Percentiles rank a stretch among this genome's conserved stretches.
These are phyloP conservation scores for Plasmodium relictum DNA, from an alignment of 169 alveolate species.

Conservation along the genomic window DNA sequence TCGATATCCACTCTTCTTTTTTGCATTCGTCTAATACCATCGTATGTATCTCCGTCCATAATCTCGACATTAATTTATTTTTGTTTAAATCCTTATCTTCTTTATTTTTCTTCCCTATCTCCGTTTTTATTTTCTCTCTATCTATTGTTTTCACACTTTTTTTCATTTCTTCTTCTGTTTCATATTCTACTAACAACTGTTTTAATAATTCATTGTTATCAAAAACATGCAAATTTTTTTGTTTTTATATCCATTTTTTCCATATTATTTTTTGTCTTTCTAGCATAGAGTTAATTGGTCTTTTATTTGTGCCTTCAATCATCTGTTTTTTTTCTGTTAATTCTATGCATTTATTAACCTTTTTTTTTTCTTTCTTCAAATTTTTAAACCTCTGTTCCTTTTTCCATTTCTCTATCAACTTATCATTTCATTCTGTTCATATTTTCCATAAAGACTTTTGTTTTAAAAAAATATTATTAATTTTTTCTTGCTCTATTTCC, in stretches of 20 bases:
- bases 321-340: not conserved
- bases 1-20: too few species aligned
- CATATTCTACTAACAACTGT: too few species aligned
- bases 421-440: not conserved
- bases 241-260: slow-evolving; percentile 3
- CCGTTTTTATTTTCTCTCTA: too few species aligned
- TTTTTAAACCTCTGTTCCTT: too few species aligned
- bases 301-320: not conserved
- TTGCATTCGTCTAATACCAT: too few species aligned
- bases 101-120: not conserved
- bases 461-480: not conserved
- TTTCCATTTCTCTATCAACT: too few species aligned
- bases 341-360: not conserved
- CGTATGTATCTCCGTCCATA: not conserved
- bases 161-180: too few species aligned
- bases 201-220: too few species aligned
- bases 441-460: not conserved
- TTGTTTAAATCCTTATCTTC: not conserved
- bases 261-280: not conserved
- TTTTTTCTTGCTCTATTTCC: not conserved
- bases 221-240: not conserved
- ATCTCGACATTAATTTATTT: not conserved
- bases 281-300: too few species aligned
- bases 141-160: too few species aligned
- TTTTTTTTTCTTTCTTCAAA: too few species aligned